Base-by-base conservation (phyloP, 305 asterid genomes). In the Stenogyne calaminthoides region DNA sequence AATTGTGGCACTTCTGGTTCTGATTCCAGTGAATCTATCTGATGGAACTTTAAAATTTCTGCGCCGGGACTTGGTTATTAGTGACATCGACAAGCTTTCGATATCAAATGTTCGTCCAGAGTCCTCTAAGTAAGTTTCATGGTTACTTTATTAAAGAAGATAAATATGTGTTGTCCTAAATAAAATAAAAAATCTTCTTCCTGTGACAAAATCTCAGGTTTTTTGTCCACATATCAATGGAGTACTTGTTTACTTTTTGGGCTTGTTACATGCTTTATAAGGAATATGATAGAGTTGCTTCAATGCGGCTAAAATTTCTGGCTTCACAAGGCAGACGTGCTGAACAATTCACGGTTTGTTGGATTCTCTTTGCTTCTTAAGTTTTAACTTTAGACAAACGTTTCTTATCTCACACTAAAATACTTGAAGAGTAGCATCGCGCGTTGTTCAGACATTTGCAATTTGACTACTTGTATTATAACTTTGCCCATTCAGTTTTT, bases 41-140 rank as follows among this genome's bases (percentile, higher is more conserved):
- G 93, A 87, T 66, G 96, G 96, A 69, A 89, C 88, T 60, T 72
- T 95, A 67, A 83, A 67, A 76, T 86, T 89, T 63, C 85, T 95
- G 73, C 76, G 87, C 22, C 90, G 76, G 7, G 98, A 92, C 71
- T 82, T 95, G 96, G 98, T 95, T 32, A 87, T 87, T 71, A 89
- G 87, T 57, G 78, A 95, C 85, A 89, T 95, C 19, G 99, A 95
- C 85, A 95, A 90, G 87, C 98, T 95, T 77, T 95, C 99, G 0
- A 87, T 95, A 86, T 95, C 99, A 59, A 95, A 95, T 83, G 89
- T 95, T 64, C 86, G 79, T 62, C 88, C 98, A 34, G 52, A 86
- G 76, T 95, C 98, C 18, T 54, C 82, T 56, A 92, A 86, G 98
- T 92, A 88, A 84, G 98, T 83, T 60, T 68, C 70, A 32, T 67